Percentiles rank a stretch among this genome's conserved stretches.
phyloP scores from a whole-genome alignment of 306 rosid species.

The Casuarina glauca region DNA sequence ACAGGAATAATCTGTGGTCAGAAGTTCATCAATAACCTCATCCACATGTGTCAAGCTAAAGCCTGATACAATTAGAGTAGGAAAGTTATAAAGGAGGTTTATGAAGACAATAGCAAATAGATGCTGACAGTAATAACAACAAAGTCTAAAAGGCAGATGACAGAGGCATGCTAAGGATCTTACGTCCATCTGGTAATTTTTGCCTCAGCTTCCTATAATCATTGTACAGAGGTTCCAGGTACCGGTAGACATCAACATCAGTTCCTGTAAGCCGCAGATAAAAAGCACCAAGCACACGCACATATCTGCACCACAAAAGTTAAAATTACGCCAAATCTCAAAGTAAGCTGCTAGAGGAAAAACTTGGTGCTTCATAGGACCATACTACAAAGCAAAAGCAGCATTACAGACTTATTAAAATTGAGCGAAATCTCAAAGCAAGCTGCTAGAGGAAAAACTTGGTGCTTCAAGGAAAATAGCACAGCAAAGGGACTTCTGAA shows the following conservation, averaged over 20 bases:
- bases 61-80: constrained; percentile 43
- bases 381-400: neutral
- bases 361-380: neutral
- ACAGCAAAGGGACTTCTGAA: neutral
- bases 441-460: neutral
- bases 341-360: neutral
- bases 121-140: neutral
- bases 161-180: constrained; percentile 21
- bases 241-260: constrained; percentile 79
- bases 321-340: neutral
- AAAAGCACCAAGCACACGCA: constrained; percentile 90
- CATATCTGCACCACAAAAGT: constrained; percentile 53
- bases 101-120: neutral
- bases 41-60: constrained; percentile 86
- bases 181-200: constrained; percentile 79
- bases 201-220: constrained; percentile 78
- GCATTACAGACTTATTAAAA: neutral
- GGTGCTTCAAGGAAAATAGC: neutral
- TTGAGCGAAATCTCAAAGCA: neutral
- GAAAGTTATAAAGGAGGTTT: neutral
- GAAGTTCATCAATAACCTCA: constrained; percentile 96
- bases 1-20: constrained; percentile 82
- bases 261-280: constrained; percentile 90
- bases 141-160: neutral
- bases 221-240: constrained; percentile 86